phyloP scores from a whole-genome alignment of 805 yeast species.

The Myxozyma lipomycoides region DNA sequence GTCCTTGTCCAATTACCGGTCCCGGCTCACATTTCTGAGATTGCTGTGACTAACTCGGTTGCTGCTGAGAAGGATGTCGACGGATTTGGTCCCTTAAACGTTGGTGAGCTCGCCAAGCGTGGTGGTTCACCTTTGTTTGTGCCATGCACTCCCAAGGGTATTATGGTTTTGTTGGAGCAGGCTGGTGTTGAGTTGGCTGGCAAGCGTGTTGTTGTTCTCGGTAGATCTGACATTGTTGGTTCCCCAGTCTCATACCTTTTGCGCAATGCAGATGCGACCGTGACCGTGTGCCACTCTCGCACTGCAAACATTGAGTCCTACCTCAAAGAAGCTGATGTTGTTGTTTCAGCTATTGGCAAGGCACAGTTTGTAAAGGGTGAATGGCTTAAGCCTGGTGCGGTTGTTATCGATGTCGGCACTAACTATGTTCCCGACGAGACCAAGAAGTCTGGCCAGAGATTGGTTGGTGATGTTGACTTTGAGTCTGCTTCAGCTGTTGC shows the following conservation, averaged over 20 bases:
- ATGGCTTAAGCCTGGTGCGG: constrained; percentile 79
- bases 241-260: constrained; percentile 84
- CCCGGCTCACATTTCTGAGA: constrained; percentile 76
- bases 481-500: constrained; percentile 61
- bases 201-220: constrained; percentile 82
- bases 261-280: constrained; percentile 74
- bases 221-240: constrained; percentile 95
- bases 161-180: constrained; percentile 71
- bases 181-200: constrained; percentile 69
- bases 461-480: constrained; percentile 95
- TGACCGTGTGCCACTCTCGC: constrained; percentile 77
- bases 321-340: constrained; percentile 72
- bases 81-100: constrained; percentile 84
- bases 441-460: constrained; percentile 70
- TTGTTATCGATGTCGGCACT: constrained; percentile 92
- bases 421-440: constrained; percentile 75
- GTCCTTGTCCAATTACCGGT: constrained; percentile 85
- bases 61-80: constrained; percentile 84
- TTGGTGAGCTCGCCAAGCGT: constrained; percentile 85
- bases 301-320: constrained; percentile 57
- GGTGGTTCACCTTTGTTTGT: constrained; percentile 77
- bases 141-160: constrained; percentile 96
- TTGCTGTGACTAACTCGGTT: constrained; percentile 76
- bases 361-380: constrained; percentile 82
- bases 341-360: constrained; percentile 87